Evolutionary conservation across 2,329 filamentous ascomycete species (phyloP).

Genomic region (Phyllosticta paracitricarpa): DNA sequence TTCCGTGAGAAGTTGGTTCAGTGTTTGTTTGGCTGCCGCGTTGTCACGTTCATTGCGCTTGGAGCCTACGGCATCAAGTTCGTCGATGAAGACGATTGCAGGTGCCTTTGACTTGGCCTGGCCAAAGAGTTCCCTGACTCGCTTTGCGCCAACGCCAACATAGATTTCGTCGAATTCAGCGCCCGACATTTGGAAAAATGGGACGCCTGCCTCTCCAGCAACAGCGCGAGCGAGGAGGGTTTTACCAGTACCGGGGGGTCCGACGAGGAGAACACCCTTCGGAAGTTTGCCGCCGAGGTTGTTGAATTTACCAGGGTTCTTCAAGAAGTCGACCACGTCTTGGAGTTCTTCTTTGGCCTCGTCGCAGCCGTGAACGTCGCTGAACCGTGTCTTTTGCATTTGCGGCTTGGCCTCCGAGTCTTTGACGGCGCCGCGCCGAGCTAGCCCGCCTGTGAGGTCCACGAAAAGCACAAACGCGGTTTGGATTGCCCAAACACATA

Average conservation of each 20-base stretch:
- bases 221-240: slow-evolving; percentile 91
- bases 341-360: slow-evolving; percentile 97
- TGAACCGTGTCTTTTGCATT: slow-evolving; percentile 82
- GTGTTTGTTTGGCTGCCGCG: slow-evolving; percentile 90
- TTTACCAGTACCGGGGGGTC: slow-evolving; percentile 94
- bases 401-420: slow-evolving; percentile 85
- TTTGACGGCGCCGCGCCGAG: slow-evolving; percentile 62
- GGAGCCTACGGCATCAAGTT: slow-evolving; percentile 86
- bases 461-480: slow-evolving; percentile 50
- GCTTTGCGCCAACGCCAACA: slow-evolving; percentile 91
- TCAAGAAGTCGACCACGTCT: slow-evolving; percentile 92
- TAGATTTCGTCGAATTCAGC: slow-evolving; percentile 98
- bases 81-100: slow-evolving; percentile 91
- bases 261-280: slow-evolving; percentile 90
- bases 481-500: slow-evolving; percentile 41
- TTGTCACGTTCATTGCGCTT: slow-evolving; percentile 89
- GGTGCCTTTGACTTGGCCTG: slow-evolving; percentile 78
- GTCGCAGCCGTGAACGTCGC: slow-evolving; percentile 91
- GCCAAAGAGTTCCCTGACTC: slow-evolving; percentile 84
- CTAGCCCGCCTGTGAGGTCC: slow-evolving; percentile 69
- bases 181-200: slow-evolving; percentile 99
- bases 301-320: slow-evolving; percentile 86
- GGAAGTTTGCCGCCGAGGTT: slow-evolving; percentile 92
- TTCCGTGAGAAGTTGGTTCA: slow-evolving; percentile 94
- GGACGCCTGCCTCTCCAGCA: slow-evolving; percentile 91